Evolutionary conservation across 176 grass and related monocot species (phyloP).

Genomic region (Triticum aestivum): DNA sequence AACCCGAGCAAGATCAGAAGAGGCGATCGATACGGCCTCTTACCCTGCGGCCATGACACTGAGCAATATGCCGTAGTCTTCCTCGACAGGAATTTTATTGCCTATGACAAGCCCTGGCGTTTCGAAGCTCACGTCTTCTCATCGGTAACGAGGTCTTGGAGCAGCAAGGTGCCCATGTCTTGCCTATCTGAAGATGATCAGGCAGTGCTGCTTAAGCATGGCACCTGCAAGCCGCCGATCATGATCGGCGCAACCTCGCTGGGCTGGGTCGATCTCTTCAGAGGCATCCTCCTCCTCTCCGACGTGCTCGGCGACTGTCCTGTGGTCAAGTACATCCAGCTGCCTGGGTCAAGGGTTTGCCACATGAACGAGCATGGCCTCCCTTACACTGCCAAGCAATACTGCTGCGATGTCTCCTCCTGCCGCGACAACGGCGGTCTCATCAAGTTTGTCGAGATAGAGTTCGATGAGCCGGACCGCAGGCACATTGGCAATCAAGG

Average conservation of each 20-base stretch:
- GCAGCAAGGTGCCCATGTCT: not conserved
- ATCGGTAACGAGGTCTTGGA: not conserved
- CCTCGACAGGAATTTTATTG: not conserved
- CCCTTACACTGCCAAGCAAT: not conserved
- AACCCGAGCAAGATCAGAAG: not conserved
- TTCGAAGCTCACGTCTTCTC: not conserved
- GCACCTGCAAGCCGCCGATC: not conserved
- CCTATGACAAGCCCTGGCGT: not conserved
- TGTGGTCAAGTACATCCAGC: not conserved
- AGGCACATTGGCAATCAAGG: not conserved
- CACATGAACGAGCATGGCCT: not conserved
- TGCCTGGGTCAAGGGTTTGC: not conserved
- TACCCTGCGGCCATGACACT: not conserved
- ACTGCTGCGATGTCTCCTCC: not conserved
- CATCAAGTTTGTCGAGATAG: not conserved
- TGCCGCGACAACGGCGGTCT: not conserved
- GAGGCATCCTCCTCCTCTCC: not conserved
- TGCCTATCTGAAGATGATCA: not conserved
- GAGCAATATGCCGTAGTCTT: not conserved
- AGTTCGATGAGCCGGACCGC: not conserved
- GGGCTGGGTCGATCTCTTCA: not conserved
- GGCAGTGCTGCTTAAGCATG: not conserved
- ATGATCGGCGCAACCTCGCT: not conserved
- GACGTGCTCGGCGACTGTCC: not conserved
- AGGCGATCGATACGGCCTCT: not conserved